phyloP scores from a whole-genome alignment of 1,284 basidiomycete genomes.

The Rhizoctonia solani region DNA sequence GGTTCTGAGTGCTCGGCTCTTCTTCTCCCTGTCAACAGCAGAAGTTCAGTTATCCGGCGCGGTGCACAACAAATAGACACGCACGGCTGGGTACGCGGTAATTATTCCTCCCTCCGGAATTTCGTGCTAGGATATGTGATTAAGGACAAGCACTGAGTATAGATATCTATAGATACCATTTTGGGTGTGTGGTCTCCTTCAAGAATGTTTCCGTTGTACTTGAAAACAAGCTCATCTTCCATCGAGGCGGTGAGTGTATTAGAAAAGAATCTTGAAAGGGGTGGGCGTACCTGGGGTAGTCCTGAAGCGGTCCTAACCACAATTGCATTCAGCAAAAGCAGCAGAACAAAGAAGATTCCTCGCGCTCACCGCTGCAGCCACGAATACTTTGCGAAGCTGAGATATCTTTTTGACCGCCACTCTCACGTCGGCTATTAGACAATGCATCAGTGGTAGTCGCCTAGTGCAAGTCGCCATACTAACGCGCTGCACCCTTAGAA shows the following conservation, averaged over 20 bases:
- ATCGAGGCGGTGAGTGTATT: not conserved
- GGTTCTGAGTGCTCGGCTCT: not conserved
- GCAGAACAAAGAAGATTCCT: too few species aligned
- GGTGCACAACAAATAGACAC: not conserved
- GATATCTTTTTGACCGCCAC: conserved; percentile 34
- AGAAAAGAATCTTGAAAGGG: not conserved
- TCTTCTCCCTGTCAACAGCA: conserved; percentile 9
- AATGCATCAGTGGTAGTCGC: not conserved
- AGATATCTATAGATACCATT: not conserved
- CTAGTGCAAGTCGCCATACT: not conserved
- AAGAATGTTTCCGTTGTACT: conserved; percentile 5
- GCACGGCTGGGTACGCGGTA: conserved; percentile 19
- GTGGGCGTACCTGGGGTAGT: conserved; percentile 13
- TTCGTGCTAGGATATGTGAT: conserved; percentile 2
- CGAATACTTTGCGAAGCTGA: conserved; percentile 27
- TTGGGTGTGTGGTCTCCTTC: conserved; percentile 30
- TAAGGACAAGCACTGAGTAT: not conserved
- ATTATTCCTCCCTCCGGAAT: conserved; percentile 26
- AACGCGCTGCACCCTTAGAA: conserved; percentile 19
- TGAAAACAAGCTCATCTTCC: conserved; percentile 23
- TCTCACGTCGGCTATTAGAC: conserved; percentile 20
- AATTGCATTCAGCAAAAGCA: too few species aligned
- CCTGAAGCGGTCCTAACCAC: conserved; percentile 19
- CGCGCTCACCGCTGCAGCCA: conserved; percentile 9
- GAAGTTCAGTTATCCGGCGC: not conserved